These are phyloP conservation scores for Metarhizium humberi DNA, from an alignment of 2,329 filamentous ascomycete genomes.

Conservation along the genomic window DNA sequence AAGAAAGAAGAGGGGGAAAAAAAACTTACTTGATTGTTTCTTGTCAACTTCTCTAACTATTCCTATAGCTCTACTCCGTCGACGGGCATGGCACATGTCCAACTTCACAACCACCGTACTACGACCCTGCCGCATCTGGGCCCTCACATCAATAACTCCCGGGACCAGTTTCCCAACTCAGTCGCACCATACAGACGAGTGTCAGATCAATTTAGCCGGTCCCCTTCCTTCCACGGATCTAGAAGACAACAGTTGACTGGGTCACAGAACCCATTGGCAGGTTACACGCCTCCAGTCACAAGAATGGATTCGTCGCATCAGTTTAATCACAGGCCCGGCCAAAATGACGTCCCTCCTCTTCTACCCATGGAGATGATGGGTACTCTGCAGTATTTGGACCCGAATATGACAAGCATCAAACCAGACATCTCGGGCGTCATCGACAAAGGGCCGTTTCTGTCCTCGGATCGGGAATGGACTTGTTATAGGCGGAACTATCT, in stretches of 20 bases:
- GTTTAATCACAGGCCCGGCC: conserved; percentile 21
- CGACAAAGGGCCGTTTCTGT: conserved; percentile 81
- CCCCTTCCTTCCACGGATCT: conserved; percentile 38
- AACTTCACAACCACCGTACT: conserved; percentile 31
- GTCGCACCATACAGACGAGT: conserved; percentile 41
- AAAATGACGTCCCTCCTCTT: conserved; percentile 43
- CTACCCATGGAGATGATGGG: conserved; percentile 41
- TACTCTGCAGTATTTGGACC: conserved; percentile 52
- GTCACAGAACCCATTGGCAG: conserved; percentile 38
- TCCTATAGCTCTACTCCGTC: conserved; percentile 35
- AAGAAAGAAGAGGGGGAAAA: too few species aligned
- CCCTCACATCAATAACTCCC: conserved; percentile 36
- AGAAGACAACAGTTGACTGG: conserved; percentile 46
- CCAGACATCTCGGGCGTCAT: conserved; percentile 71
- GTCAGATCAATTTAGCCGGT: conserved; percentile 40
- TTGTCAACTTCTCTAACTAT: conserved; percentile 10
- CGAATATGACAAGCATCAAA: conserved; percentile 42
- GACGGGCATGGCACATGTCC: conserved; percentile 49
- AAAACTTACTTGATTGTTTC: too few species aligned
- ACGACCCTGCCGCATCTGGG: conserved; percentile 42
- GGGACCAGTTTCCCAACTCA: conserved; percentile 43
- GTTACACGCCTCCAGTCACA: conserved; percentile 31
- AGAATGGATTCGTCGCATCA: conserved; percentile 38
- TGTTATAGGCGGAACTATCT: conserved; percentile 92
- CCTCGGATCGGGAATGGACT: conserved; percentile 70